phyloP scores from a whole-genome alignment of 495 filamentous ascomycete genomes.

The Neurospora tetraspora region DNA sequence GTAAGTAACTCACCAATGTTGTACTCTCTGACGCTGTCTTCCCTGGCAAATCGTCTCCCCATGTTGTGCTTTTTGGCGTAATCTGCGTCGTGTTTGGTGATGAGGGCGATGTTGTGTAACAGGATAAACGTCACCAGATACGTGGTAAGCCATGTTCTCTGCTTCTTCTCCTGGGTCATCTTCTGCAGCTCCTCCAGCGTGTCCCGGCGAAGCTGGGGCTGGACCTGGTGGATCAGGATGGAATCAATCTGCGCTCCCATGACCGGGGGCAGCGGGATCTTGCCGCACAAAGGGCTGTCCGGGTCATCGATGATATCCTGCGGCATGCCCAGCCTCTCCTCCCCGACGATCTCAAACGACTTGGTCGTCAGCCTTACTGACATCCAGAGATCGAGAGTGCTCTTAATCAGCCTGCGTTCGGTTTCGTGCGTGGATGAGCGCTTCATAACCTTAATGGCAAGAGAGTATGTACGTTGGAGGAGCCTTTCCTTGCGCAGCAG shows the following conservation, averaged over 20 bases:
- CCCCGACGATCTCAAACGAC: conserved; percentile 44
- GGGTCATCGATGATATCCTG: conserved; percentile 36
- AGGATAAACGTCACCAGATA: conserved; percentile 49
- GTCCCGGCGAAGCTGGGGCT: conserved; percentile 41
- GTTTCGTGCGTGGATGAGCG: conserved; percentile 16
- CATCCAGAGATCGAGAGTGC: conserved; percentile 47
- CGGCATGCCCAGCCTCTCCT: conserved; percentile 44
- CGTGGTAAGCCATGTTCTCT: conserved; percentile 46
- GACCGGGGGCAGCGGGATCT: conserved; percentile 47
- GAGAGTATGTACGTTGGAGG: conserved; percentile 32
- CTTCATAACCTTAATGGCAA: conserved; percentile 26
- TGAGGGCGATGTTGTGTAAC: conserved; percentile 47
- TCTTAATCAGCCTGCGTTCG: conserved; percentile 34
- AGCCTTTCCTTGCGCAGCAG: conserved; percentile 29
- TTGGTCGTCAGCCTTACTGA: conserved; percentile 46
- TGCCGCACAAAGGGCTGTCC: conserved; percentile 37
- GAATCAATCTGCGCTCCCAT: conserved; percentile 51
- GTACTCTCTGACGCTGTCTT: conserved; percentile 41
- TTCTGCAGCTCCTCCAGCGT: conserved; percentile 46
- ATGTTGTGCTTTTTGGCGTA: conserved; percentile 45
- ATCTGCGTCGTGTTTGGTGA: conserved; percentile 44
- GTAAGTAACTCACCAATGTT: conserved; percentile 33
- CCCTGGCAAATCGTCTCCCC: conserved; percentile 40
- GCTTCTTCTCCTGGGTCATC: conserved; percentile 46
- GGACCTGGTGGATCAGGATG: conserved; percentile 46